Evolutionary conservation across 2,329 filamentous ascomycete species (phyloP).

Genomic region (Sphaerulina vaccinii): DNA sequence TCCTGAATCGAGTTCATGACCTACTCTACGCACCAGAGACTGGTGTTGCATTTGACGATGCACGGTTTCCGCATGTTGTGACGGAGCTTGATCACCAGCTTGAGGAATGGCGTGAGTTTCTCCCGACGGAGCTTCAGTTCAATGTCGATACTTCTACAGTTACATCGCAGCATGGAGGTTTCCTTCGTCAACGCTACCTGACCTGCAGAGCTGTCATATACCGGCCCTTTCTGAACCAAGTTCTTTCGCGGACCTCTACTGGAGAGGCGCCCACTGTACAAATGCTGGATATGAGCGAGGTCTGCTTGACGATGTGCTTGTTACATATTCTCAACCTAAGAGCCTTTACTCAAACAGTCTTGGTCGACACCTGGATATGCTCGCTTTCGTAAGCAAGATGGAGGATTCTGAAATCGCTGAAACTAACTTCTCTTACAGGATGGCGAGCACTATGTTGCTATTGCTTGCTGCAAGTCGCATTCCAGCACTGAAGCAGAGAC

Average conservation of each 20-base stretch:
- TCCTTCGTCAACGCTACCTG: conserved; percentile 17
- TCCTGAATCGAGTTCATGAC: conserved; percentile 20
- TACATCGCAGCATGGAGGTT: conserved; percentile 11
- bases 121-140: conserved; percentile 15
- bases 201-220: conserved; percentile 20
- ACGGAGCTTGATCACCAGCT: conserved; percentile 20
- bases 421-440: conserved; percentile 2
- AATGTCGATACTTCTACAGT: conserved; percentile 1
- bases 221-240: conserved; percentile 15
- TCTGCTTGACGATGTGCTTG: conserved; percentile 17
- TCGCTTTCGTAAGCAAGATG: conserved; percentile 10
- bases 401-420: background rate
- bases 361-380: conserved; percentile 20
- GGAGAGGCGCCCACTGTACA: conserved; percentile 6
- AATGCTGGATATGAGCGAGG: conserved; percentile 12
- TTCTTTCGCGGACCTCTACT: conserved; percentile 8
- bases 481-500: conserved; percentile 10
- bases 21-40: conserved; percentile 17
- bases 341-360: conserved; percentile 16
- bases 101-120: conserved; percentile 16
- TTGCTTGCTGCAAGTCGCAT: conserved; percentile 15
- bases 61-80: conserved; percentile 19
- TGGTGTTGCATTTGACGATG: conserved; percentile 19
- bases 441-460: conserved; percentile 19
- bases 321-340: conserved; percentile 17